A percentile compares a stretch with the other conserved stretches of the same genome.
phyloP scores from a whole-genome alignment of 306 rosid species.

The Calophaca sinica region DNA sequence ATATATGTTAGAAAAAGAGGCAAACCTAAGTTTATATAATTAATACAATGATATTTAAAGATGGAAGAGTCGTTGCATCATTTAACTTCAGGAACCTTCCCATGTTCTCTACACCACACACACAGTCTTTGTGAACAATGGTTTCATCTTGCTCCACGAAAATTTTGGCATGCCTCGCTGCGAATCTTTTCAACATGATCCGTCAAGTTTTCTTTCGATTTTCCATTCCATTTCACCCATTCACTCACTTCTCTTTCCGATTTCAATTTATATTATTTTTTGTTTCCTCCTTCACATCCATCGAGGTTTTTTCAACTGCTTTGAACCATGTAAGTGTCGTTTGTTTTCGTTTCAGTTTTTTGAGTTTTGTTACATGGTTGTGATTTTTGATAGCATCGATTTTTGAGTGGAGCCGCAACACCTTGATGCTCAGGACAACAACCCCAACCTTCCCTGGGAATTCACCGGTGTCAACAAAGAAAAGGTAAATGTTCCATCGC shows the following conservation, averaged over 20 bases:
- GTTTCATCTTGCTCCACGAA: too few relatives aligned
- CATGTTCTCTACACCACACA: too few relatives aligned
- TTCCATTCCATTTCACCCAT: conserved; percentile 32
- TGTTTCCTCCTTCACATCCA: conserved; percentile 51
- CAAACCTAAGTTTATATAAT: too few relatives aligned
- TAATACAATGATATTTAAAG: too few relatives aligned
- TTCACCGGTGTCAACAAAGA: conserved; percentile 60
- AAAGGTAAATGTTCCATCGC: conserved; percentile 59
- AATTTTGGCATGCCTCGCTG: conserved; percentile 84
- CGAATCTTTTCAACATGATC: conserved; percentile 70
- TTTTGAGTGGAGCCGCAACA: conserved; percentile 58
- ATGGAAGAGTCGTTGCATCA: too few relatives aligned
- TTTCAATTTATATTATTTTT: not conserved
- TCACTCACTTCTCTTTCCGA: conserved; percentile 15
- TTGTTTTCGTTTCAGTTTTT: not conserved
- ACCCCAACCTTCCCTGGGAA: conserved; percentile 77
- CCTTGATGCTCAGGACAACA: conserved; percentile 82
- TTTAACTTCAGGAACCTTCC: too few relatives aligned
- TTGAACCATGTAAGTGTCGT: conserved; percentile 74
- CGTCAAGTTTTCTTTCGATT: conserved; percentile 63
- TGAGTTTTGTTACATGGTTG: not conserved
- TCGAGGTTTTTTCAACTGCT: conserved; percentile 79
- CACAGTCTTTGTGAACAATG: too few relatives aligned
- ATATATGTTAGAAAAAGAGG: too few relatives aligned
- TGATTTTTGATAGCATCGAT: conserved; percentile 17